Evolutionary conservation across 2,329 filamentous ascomycete genomes (phyloP).

Genomic region (Emericellopsis cladophorae): DNA sequence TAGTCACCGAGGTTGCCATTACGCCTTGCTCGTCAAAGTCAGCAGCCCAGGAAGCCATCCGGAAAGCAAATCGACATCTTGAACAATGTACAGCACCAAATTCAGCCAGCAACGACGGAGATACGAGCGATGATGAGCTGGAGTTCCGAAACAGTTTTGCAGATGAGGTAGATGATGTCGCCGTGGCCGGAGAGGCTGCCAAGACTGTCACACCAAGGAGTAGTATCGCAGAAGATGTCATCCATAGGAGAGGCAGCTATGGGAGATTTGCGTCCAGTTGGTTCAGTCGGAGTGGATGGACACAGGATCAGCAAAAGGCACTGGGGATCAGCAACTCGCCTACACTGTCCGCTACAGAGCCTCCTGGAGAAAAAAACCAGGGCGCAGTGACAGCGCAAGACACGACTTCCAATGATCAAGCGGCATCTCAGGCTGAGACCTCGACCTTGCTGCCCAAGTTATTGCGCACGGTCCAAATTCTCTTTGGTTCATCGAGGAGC

Average conservation of each 20-base stretch:
- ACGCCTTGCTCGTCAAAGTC: constrained; percentile 69
- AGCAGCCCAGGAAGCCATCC: constrained; percentile 63
- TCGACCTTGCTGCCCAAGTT: constrained; percentile 65
- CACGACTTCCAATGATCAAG: not conserved
- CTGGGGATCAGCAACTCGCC: constrained; percentile 49
- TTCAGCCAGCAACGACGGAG: constrained; percentile 26
- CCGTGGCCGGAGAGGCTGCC: constrained; percentile 18
- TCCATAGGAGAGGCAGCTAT: constrained; percentile 70
- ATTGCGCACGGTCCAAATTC: constrained; percentile 67
- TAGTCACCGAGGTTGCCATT: constrained; percentile 79
- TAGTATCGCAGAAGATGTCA: constrained; percentile 80
- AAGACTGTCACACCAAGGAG: constrained; percentile 26
- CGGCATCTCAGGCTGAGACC: constrained; percentile 6
- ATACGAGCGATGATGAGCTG: constrained; percentile 32
- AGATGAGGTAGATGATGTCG: constrained; percentile 31
- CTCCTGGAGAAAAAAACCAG: constrained; percentile 1
- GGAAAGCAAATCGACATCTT: constrained; percentile 37
- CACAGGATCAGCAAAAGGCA: constrained; percentile 53
- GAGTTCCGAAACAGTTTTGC: constrained; percentile 18
- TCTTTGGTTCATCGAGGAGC: constrained; percentile 70
- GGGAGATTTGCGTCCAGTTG: constrained; percentile 82
- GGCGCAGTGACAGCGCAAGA: not conserved
- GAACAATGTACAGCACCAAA: constrained; percentile 20
- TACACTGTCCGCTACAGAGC: constrained; percentile 2
- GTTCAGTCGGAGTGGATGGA: constrained; percentile 82